Evolutionary conservation across 2,329 filamentous ascomycete genomes (phyloP).

Genomic region (Fusarium pseudograminearum): DNA sequence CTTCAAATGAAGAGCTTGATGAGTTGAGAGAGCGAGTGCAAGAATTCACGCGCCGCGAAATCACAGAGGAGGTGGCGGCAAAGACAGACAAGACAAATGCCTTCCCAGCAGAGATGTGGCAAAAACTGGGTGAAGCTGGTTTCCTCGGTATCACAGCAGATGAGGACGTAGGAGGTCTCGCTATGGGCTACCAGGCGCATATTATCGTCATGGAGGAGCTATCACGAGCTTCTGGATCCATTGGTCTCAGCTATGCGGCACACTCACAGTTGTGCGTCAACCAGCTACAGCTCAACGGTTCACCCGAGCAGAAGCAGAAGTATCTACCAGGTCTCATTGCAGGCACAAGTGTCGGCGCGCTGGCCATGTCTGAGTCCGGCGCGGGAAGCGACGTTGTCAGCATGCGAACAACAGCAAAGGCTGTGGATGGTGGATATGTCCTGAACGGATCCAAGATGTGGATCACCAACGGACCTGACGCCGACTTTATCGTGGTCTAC

Average conservation of each 20-base stretch:
- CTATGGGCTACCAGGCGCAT: slow-evolving; percentile 96
- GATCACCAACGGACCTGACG: slow-evolving; percentile 98
- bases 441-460: slow-evolving; percentile 97
- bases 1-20: slow-evolving; percentile 77
- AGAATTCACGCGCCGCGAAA: slow-evolving; percentile 90
- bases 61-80: slow-evolving; percentile 84
- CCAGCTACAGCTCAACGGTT: slow-evolving; percentile 92
- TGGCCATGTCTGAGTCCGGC: slow-evolving; percentile 95
- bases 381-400: slow-evolving; percentile 94
- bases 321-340: slow-evolving; percentile 85
- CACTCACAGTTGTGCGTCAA: slow-evolving; percentile 98
- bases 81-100: slow-evolving; percentile 86
- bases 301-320: slow-evolving; percentile 79
- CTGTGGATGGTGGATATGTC: slow-evolving; percentile 85
- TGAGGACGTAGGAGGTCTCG: slow-evolving; percentile 89
- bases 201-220: slow-evolving; percentile 96
- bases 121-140: slow-evolving; percentile 89
- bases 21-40: slow-evolving; percentile 87
- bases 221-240: slow-evolving; percentile 83
- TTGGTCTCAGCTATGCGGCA: slow-evolving; percentile 92
- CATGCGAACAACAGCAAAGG: slow-evolving; percentile 88
- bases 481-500: slow-evolving; percentile 94
- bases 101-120: slow-evolving; percentile 93
- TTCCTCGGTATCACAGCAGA: slow-evolving; percentile 94
- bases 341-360: slow-evolving; percentile 83